Conservation (phyloP, 495 filamentous ascomycete species). For the Xylaria cubensis region DNA sequence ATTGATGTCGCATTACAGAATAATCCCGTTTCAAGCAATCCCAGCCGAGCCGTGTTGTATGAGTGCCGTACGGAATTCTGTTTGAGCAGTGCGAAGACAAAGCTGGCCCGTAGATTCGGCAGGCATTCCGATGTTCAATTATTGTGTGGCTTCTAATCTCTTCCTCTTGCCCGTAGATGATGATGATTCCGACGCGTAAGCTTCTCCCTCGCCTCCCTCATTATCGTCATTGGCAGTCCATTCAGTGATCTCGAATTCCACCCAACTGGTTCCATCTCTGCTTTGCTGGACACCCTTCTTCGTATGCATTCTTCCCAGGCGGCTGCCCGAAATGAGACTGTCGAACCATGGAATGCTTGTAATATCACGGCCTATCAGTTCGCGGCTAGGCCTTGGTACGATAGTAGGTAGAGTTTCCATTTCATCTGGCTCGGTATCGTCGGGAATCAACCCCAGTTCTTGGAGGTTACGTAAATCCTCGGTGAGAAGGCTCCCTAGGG, state of each 20-base stretch:
- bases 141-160: slow-evolving; percentile 49
- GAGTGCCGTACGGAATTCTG: neutral
- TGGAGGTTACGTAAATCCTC: slow-evolving; percentile 73
- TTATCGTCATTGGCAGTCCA: slow-evolving; percentile 67
- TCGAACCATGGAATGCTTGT: slow-evolving; percentile 84
- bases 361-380: slow-evolving; percentile 45
- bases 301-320: slow-evolving; percentile 69
- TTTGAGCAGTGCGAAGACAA: neutral
- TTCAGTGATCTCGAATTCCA: slow-evolving; percentile 88
- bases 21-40: slow-evolving; percentile 1
- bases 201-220: slow-evolving; percentile 64
- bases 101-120: slow-evolving; percentile 9
- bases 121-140: slow-evolving; percentile 15
- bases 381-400: slow-evolving; percentile 33
- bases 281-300: slow-evolving; percentile 62
- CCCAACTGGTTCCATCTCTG: slow-evolving; percentile 62
- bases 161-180: slow-evolving; percentile 59
- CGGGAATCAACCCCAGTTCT: slow-evolving; percentile 68
- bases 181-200: slow-evolving; percentile 44
- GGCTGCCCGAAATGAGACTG: slow-evolving; percentile 75
- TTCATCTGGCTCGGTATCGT: slow-evolving; percentile 49
- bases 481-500: slow-evolving; percentile 71
- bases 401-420: slow-evolving; percentile 32
- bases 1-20: slow-evolving; percentile 7
- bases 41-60: slow-evolving; percentile 16